Evolutionary conservation across 2,329 filamentous ascomycete species (phyloP), one percentile per base, ranked within the genome.

Genomic region (Paracoccidioides brasiliensis): DNA sequence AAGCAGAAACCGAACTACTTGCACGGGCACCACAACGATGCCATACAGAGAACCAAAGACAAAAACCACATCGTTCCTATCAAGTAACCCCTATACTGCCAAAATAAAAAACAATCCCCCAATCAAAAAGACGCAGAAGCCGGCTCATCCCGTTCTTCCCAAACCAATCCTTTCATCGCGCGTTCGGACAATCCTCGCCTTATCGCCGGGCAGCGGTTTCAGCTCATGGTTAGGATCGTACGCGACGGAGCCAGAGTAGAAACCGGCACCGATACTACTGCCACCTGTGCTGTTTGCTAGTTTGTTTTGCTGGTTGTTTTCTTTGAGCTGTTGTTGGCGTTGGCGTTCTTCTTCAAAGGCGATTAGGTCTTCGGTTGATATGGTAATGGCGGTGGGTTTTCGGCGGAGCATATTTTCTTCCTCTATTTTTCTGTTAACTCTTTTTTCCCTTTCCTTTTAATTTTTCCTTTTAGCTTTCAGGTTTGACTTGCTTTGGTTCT

Each of bases 181-280:
- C 15, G 68, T 72, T 41, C 74, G 67, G 56, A 75, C 70, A 59
- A 76, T 75, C 55, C 72, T 65, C 37, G 74, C 73, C 61, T 75
- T 76, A 56, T 76, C 74, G 0, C 73, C 74, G 1, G 75, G 74
- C 46, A 77, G 63, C 14, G 75, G 75, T 61, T 76, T 77, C 63
- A 77, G 60, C 58, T 77, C 75, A 65, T 77, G 74, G 57, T 71
- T 77, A 4, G 75, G 74, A 64, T 77, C 74, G 46, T 71, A 61
- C 7, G 54, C 52, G 22, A 64, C 65, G 33, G 57, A 55, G 54
- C 64, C 66, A 44, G 61, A 57, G 7, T 52, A 54, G 9, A 45
- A 37, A 14, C 37, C 37, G 14, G 35, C 43, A 14, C 38, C 49
- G 33, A 53, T 56, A 14, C 48, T 56, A 55, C 15, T 60, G 45